Evolutionary conservation across 768 basidiomycete species (phyloP), one percentile per base, ranked within the genome.

Genomic region (Trametes villosa): DNA sequence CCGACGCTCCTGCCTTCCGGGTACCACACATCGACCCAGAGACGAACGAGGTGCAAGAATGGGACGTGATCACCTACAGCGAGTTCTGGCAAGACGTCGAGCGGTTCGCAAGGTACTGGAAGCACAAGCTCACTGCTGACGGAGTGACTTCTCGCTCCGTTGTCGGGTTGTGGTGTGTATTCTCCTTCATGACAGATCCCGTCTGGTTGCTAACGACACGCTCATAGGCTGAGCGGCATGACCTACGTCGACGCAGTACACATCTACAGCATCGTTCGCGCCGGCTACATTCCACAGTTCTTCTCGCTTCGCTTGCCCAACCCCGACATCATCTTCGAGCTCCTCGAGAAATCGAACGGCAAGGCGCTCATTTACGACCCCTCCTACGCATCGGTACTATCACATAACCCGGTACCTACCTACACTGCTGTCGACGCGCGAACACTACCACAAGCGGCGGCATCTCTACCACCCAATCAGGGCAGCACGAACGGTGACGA

Each of bases 281-380:
- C 90, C 7, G 89, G 89, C 5, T 92, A 86, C 71, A 76, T 90
- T 62, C 91, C 91, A 0, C 90, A 92, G 63, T 73, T 92, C 17
- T 89, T 92, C 78, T 89, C 88, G 70, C 76, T 91, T 62, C 83
- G 87, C n/a, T 81, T 92, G 29, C 88, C 91, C 20, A 90, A 86
- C 65, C 86, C 89, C 42, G 77, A 77, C 30, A 85, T 92, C 41
- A 80, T 92, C 68, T 84, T 84, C 65, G 89, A 92, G 66, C 78
- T 92, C 22, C 78, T 92, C 48, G 74, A 71, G n/a, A 83, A 77
- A 69, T 85, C 88, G 49, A 73, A 80, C 41, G 86, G 89, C 47
- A 77, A 78, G 65, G 87, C 86, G 29, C 79, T 91, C 60, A 78
- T 91, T 62, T 83, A 82, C 71, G 87, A 90, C 59, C 17, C 63